phyloP scores from a whole-genome alignment of 163 green algal genomes.

The Chloromonas sp. region DNA sequence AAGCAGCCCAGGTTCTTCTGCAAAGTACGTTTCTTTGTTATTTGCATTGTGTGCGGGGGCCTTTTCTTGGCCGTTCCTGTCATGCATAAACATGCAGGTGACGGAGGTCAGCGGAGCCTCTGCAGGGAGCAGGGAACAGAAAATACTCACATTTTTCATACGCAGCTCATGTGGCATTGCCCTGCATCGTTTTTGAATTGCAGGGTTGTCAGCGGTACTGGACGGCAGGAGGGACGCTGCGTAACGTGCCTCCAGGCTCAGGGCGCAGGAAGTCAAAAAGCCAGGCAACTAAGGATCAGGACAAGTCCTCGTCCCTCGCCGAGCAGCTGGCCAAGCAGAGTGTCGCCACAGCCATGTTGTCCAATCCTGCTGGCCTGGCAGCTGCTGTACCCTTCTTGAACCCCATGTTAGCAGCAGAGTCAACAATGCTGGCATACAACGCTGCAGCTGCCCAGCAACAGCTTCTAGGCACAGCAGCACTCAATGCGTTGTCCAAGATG shows the following conservation, averaged over 20 bases:
- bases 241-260: slow-evolving; percentile 79
- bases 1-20: slow-evolving; percentile 80
- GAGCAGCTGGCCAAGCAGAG: not conserved
- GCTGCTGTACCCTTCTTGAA: not conserved
- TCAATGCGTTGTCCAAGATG: not conserved
- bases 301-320: not conserved
- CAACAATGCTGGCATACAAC: not conserved
- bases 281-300: not conserved
- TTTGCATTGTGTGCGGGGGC: no score
- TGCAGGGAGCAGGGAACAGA: no score
- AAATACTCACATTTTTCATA: no score
- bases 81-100: no score
- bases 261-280: slow-evolving; percentile 77
- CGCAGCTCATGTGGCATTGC: no score
- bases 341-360: not conserved
- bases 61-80: no score
- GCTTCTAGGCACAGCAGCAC: not conserved
- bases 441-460: not conserved
- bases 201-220: slow-evolving; percentile 84
- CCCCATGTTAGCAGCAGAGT: not conserved
- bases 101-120: no score
- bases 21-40: slow-evolving; percentile 39
- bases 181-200: not conserved
- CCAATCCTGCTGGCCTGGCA: not conserved
- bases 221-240: slow-evolving; percentile 81